A percentile compares a stretch with the other conserved stretches of the same genome.
phyloP scores from a whole-genome alignment of 176 grass and related monocot genomes.

The Carex littledalei region DNA sequence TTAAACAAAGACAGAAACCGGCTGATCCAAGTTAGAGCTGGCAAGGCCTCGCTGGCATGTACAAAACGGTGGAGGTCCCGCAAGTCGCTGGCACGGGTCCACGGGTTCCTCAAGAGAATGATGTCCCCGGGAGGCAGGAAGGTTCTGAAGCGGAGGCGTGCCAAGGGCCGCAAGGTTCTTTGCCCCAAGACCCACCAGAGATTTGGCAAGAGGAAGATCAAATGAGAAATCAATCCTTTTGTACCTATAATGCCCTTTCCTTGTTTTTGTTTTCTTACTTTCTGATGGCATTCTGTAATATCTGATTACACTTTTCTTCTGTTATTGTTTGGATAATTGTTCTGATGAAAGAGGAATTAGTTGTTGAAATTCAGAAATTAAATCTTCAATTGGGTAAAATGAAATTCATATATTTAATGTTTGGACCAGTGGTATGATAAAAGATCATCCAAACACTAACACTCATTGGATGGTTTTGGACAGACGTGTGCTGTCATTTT shows the following conservation, averaged over 20 bases:
- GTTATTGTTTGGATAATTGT: not conserved
- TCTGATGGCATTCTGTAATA: constrained; percentile 2
- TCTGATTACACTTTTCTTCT: not conserved
- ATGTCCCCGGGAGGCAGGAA: constrained; percentile 50
- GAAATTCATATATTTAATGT: not conserved
- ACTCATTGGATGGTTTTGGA: not conserved
- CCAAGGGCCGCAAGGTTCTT: constrained; percentile 81
- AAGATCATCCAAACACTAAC: not conserved
- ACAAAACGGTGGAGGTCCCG: constrained; percentile 84
- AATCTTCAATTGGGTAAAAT: not conserved
- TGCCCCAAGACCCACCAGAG: constrained; percentile 73
- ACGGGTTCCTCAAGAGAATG: constrained; percentile 81
- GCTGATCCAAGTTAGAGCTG: constrained; percentile 68
- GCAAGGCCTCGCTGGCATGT: constrained; percentile 65
- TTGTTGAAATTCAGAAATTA: not conserved
- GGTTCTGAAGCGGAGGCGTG: constrained; percentile 65
- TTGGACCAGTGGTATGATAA: not conserved
- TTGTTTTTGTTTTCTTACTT: not conserved
- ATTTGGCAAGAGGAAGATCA: constrained; percentile 34
- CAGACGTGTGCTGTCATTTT: not conserved
- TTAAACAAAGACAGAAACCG: constrained; percentile 39
- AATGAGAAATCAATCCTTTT: not conserved
- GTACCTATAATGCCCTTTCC: not conserved
- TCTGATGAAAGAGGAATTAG: not conserved
- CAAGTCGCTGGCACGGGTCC: constrained; percentile 77